Base-by-base conservation (phyloP, 768 basidiomycete genomes). In the Trametes punicea region DNA sequence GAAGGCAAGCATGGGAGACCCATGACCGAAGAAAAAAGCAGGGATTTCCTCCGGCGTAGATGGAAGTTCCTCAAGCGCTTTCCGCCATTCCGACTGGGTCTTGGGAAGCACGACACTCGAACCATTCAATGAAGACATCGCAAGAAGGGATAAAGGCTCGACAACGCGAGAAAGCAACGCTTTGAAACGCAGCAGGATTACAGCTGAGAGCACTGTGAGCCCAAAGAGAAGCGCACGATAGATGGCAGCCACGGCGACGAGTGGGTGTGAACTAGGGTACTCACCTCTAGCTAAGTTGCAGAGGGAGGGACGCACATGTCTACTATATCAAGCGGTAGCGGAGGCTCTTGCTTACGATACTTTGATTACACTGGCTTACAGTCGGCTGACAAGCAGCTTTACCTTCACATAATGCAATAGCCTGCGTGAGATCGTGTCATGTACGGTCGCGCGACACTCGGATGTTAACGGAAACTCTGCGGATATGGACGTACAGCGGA, bases 21-120 rank as follows among this genome's bases (percentile, higher is more conserved):
- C 85, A 70, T 88, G 87, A 4, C 77, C 83, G 59, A 90, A 88
- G 76, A 87, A 92, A 74, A 92, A 86, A 0, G 82, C 74, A 0
- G 88, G 89, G 20, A 90, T 86, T 33, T 79, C 77, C n/a, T 77
- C 67, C 4, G 82, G 81, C 1, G 77, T 80, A 4, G 77, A 63
- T 0, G 86, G 84, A 0, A 87, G 75, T 0, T 75, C 70, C 2
- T 81, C 75, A 4, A 87, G 75, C 2, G 81, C 81, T 40, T 73
- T 73, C 40, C 68, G 69, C 84, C 84, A 87, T 56, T 75, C 72
- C 0, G 64, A 56, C 26, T 71, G 74, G 8, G 75, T 72, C 51
- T 70, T 73, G 3, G 80, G 69, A 33, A 67, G 57, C 0, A 54
- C n/a, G 10, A 55, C 29, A 8, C 15, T 25, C 7, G 60, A 33